Percentiles rank a stretch among this genome's conserved stretches.
Conservation (phyloP, 2,329 filamentous ascomycete genomes). For the Paraphoma chrysanthemicola region DNA sequence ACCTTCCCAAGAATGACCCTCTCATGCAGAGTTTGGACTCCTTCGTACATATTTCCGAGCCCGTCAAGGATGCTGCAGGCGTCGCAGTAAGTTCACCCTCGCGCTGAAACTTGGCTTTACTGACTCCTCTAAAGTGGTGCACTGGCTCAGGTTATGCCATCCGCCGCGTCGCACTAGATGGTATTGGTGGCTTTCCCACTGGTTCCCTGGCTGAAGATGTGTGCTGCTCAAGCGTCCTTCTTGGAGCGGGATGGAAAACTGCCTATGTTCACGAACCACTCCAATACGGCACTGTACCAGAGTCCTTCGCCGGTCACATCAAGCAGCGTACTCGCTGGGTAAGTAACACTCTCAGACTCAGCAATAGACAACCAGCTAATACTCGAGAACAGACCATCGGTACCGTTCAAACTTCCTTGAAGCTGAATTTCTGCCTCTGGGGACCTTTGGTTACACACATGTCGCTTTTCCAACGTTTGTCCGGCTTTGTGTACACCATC, state of each 20-base stretch:
- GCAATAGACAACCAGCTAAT: not conserved
- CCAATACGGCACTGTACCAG: slow-evolving; percentile 30
- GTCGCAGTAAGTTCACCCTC: slow-evolving; percentile 53
- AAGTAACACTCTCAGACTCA: not conserved
- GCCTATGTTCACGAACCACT: slow-evolving; percentile 44
- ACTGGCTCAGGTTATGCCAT: slow-evolving; percentile 69
- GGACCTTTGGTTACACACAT: slow-evolving; percentile 15
- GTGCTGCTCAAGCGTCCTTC: slow-evolving; percentile 64
- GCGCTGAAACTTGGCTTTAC: no score
- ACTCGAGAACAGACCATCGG: slow-evolving; percentile 15
- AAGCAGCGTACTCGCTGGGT: slow-evolving; percentile 32
- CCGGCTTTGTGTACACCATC: slow-evolving; percentile 13
- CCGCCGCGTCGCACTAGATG: slow-evolving; percentile 65
- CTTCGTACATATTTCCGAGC: slow-evolving; percentile 63
- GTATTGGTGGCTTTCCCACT: slow-evolving; percentile 68
- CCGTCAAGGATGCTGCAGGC: slow-evolving; percentile 54
- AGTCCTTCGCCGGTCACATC: slow-evolving; percentile 20
- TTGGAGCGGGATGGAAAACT: slow-evolving; percentile 68
- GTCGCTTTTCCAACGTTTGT: slow-evolving; percentile 10
- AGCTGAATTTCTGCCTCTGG: slow-evolving; percentile 26
- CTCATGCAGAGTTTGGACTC: slow-evolving; percentile 65
- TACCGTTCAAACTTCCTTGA: slow-evolving; percentile 23
- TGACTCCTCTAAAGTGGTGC: slow-evolving; percentile 50
- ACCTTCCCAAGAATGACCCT: slow-evolving; percentile 65
- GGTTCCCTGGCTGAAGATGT: slow-evolving; percentile 68